Conservation (phyloP, 192 early-diverging fungal species). For the Coemansia sp. region DNA sequence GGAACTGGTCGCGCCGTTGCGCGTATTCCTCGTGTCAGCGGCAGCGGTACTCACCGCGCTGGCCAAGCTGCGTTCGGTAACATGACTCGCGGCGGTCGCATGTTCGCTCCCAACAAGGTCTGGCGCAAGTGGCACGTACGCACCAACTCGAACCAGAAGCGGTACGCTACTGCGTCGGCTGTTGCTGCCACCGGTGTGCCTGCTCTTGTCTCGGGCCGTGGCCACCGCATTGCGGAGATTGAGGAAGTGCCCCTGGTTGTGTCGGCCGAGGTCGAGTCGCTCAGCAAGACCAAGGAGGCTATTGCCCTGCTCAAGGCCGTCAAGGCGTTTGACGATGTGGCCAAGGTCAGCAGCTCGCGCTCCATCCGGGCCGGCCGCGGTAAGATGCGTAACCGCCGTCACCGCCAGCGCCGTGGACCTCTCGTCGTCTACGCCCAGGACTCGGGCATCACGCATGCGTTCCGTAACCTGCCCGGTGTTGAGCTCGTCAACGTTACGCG, state of each 20-base stretch:
- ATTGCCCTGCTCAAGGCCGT: constrained; percentile 85
- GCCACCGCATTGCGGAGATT: constrained; percentile 92
- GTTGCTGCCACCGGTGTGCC: constrained; percentile 92
- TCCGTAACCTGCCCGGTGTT: constrained; percentile 98
- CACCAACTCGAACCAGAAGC: constrained; percentile 98
- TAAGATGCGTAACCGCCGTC: constrained; percentile 94
- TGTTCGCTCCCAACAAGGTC: constrained; percentile 99
- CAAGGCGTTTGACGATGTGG: constrained; percentile 92
- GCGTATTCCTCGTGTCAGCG: constrained; percentile 98
- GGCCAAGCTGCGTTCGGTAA: constrained; percentile 99
- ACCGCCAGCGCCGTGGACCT: constrained; percentile 94
- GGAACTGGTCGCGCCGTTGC: constrained; percentile 98
- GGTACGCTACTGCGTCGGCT: constrained; percentile 95
- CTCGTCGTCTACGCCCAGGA: constrained; percentile 94
- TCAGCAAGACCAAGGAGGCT: constrained; percentile 92
- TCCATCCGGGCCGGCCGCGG: constrained; percentile 96
- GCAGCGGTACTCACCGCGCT: constrained; percentile 93
- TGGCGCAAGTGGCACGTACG: constrained; percentile 99
- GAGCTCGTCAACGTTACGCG: constrained; percentile 86
- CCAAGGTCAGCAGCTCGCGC: constrained; percentile 92
- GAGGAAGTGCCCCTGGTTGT: constrained; percentile 94
- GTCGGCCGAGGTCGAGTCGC: constrained; percentile 71
- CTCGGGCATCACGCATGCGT: constrained; percentile 89
- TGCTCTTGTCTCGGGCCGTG: constrained; percentile 90
- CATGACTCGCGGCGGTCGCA: constrained; percentile 99